phyloP scores from a whole-genome alignment of 2,329 filamentous ascomycete species.

The Chaetothyriales sp. region DNA sequence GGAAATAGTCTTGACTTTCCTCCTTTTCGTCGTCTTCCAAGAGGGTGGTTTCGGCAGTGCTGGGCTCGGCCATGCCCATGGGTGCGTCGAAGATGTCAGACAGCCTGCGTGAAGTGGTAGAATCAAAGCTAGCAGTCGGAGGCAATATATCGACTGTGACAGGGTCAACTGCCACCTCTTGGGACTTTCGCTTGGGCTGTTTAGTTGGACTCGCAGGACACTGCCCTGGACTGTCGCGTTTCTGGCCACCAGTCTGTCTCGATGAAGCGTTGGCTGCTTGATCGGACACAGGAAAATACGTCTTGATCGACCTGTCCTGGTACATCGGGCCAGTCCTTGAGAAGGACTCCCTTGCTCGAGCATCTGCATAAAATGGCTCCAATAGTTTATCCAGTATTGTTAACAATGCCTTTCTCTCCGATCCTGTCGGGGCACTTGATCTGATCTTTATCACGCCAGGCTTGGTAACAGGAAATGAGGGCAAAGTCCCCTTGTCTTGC shows the following conservation, averaged over 20 bases:
- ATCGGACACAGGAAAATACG: background rate
- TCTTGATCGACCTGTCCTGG: background rate
- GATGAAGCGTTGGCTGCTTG: background rate
- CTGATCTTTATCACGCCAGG: constrained; percentile 3
- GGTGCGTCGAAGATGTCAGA: background rate
- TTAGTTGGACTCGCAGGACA: background rate
- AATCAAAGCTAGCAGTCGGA: background rate
- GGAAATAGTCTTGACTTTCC: constrained; percentile 8
- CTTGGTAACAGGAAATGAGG: constrained; percentile 10
- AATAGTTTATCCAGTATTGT: constrained; percentile 19
- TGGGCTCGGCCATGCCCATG: too few species aligned
- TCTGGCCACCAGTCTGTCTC: background rate
- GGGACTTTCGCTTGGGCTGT: background rate
- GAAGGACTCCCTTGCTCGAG: constrained; percentile 18
- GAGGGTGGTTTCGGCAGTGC: background rate
- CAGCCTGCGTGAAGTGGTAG: background rate
- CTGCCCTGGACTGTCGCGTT: background rate
- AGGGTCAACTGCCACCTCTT: background rate
- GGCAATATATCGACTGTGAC: background rate
- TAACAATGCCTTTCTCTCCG: constrained; percentile 19
- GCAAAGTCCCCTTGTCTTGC: constrained; percentile 19
- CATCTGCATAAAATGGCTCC: constrained; percentile 18
- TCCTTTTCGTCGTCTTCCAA: constrained; percentile 1
- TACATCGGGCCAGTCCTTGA: background rate
- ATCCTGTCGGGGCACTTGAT: constrained; percentile 1